Evolutionary conservation across 768 basidiomycete species (phyloP), one percentile per base, ranked within the genome.

Genomic region (Panaeolus papilionaceus): DNA sequence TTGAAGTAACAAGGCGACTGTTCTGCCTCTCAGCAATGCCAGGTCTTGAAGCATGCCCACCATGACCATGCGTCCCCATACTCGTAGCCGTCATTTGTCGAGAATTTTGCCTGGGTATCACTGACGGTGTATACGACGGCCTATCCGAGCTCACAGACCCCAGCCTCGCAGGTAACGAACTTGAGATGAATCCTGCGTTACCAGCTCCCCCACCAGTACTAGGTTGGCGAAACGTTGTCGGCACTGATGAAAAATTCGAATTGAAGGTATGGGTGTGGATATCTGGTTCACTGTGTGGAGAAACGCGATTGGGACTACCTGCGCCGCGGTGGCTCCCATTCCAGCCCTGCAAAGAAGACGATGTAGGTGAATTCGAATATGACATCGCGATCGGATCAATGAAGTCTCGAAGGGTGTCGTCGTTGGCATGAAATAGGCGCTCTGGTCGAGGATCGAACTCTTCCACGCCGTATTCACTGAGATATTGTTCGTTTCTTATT

Each of bases 1-100:
- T 37, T 12, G 54, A 58, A 58, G 54, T 73, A 40, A 79, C 74
- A 8, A 69, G 58, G 26, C 70, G 68, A 9, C 72, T 58, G 14
- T 58, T 28, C 33, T 58, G 54, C 16, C 54, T 11, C 54, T 58
- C 54, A 26, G 54, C 54, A 26, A 12, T 58, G 2, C 23, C 26
- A 14, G 49, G 49, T 20, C 49, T 51, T 26, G 49, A 58, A 1
- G 33, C 33, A 33, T 33, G 1, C 33, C 33, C 33, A 16, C 16
- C 45, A 23, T 47, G 45, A 2, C 54, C 54, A 33, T 58, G 14
- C 6, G 28, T 58, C 26, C 54, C 54, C 14, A 37, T 12, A 18
- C 28, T 58, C 28, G 11, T 33, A 4, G 33, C 16, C 12, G 54
- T 37, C 33, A 28, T 33, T 58, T 58, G 54, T 16, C 54, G 26